These are phyloP conservation scores for Circinella umbellata DNA, from an alignment of 371 early-diverging fungal species.

Conservation along the genomic window DNA sequence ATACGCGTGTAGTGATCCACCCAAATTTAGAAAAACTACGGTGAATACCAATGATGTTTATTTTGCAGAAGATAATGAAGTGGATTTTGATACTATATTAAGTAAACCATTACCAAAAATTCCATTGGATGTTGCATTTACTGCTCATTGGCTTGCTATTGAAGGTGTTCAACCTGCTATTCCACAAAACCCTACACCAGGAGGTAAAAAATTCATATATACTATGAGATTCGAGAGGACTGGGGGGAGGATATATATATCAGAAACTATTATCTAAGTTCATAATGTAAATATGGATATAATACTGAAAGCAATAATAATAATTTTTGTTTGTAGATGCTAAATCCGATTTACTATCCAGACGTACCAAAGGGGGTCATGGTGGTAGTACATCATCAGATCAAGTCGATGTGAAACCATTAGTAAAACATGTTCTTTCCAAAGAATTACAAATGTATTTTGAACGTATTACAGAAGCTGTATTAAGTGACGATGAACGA, in stretches of 20 bases:
- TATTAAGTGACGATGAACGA: constrained; percentile 78
- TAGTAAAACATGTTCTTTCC: constrained; percentile 93
- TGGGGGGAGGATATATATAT: background rate
- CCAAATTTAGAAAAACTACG: constrained; percentile 75
- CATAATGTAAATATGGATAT: no score
- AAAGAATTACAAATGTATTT: constrained; percentile 97
- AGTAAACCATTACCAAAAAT: constrained; percentile 94
- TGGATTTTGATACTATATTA: constrained; percentile 94
- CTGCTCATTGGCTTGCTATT: constrained; percentile 99
- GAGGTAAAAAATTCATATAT: constrained; percentile 61
- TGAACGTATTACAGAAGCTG: constrained; percentile 91
- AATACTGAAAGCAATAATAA: no score
- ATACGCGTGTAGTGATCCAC: constrained; percentile 78
- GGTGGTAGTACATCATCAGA: constrained; percentile 40
- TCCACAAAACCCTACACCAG: constrained; percentile 96
- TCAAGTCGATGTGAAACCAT: constrained; percentile 76
- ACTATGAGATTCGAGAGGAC: background rate
- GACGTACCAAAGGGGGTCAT: constrained; percentile 52
- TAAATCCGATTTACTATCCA: constrained; percentile 57
- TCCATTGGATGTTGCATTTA: constrained; percentile 87
- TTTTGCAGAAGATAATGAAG: constrained; percentile 97
- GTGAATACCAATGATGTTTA: constrained; percentile 76
- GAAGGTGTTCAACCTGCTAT: constrained; percentile 99
- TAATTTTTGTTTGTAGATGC: constrained; percentile 46
- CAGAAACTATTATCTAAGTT: no score